phyloP scores from a whole-genome alignment of 345 rosid genomes.

The Balakata baccata region DNA sequence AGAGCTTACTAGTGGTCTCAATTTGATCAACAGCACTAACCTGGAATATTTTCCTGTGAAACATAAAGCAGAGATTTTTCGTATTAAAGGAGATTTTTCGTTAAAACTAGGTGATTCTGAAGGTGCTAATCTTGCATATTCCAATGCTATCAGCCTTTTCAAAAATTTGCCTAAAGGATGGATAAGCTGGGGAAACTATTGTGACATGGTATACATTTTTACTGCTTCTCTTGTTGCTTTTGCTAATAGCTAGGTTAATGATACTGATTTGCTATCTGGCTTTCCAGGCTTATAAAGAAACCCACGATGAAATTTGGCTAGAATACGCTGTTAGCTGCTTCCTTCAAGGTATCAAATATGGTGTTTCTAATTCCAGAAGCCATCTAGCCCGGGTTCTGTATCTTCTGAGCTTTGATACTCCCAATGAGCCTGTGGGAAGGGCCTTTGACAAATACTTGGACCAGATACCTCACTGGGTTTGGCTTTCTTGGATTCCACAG shows the following conservation, averaged over 20 bases:
- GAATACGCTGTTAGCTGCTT: slow-evolving; percentile 97
- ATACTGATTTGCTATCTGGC: slow-evolving; percentile 18
- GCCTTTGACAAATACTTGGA: slow-evolving; percentile 88
- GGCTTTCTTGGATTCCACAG: slow-evolving; percentile 99
- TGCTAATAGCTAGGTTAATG: not conserved
- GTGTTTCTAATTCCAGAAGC: slow-evolving; percentile 91
- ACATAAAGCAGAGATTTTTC: slow-evolving; percentile 83
- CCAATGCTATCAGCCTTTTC: slow-evolving; percentile 77
- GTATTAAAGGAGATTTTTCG: slow-evolving; percentile 81
- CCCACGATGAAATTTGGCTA: slow-evolving; percentile 87
- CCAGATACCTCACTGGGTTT: slow-evolving; percentile 96
- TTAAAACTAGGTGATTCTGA: slow-evolving; percentile 75
- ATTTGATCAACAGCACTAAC: slow-evolving; percentile 84
- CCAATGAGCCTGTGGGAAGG: slow-evolving; percentile 90
- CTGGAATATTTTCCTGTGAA: slow-evolving; percentile 86
- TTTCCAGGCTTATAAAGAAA: slow-evolving; percentile 79
- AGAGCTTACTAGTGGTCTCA: slow-evolving; percentile 82
- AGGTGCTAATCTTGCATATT: slow-evolving; percentile 76
- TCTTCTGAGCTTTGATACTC: slow-evolving; percentile 94
- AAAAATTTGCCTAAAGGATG: slow-evolving; percentile 95
- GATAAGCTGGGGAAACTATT: slow-evolving; percentile 99
- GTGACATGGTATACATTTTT: slow-evolving; percentile 72
- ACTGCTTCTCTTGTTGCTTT: slow-evolving; percentile 3
- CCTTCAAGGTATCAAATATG: slow-evolving; percentile 97
- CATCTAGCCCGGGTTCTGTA: slow-evolving; percentile 93